These are phyloP conservation scores for Cyberlindnera misumaiensis DNA, from an alignment of 805 yeast species.

Conservation along the genomic window DNA sequence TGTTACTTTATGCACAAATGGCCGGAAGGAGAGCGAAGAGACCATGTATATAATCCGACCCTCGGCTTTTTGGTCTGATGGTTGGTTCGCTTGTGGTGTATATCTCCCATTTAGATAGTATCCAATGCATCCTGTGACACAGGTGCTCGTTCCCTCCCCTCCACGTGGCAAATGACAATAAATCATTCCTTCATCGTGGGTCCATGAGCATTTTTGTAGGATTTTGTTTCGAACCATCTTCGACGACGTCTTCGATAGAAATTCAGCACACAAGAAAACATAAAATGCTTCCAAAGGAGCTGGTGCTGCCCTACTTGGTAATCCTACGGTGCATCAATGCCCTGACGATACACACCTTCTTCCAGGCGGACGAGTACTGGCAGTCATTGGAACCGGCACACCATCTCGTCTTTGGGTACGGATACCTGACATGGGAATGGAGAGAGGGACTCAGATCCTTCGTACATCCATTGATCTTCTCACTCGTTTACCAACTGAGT, in stretches of 20 bases:
- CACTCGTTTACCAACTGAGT: constrained; percentile 33
- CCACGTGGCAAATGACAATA: too few species aligned
- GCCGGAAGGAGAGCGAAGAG: constrained; percentile 23
- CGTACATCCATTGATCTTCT: constrained; percentile 71
- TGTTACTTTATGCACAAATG: constrained; percentile 23
- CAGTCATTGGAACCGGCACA: constrained; percentile 94
- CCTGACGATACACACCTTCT: constrained; percentile 59
- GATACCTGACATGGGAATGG: constrained; percentile 96
- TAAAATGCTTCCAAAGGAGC: constrained; percentile 13
- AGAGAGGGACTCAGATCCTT: constrained; percentile 63
- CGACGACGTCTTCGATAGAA: too few species aligned
- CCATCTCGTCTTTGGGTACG: constrained; percentile 62
- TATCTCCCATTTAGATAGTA: too few species aligned
- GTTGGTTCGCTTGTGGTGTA: constrained; percentile 27
- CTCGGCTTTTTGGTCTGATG: constrained; percentile 11
- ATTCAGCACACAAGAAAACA: background rate
- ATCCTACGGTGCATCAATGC: constrained; percentile 56
- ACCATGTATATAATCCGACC: constrained; percentile 23
- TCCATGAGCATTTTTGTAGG: too few species aligned
- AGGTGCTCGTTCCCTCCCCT: too few species aligned
- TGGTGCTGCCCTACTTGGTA: constrained; percentile 27
- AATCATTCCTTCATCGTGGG: too few species aligned
- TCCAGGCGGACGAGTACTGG: constrained; percentile 95
- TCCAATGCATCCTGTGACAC: too few species aligned
- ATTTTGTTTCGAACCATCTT: too few species aligned